Conservation (phyloP, 495 filamentous ascomycete species). For the Aspergillus hancockii region DNA sequence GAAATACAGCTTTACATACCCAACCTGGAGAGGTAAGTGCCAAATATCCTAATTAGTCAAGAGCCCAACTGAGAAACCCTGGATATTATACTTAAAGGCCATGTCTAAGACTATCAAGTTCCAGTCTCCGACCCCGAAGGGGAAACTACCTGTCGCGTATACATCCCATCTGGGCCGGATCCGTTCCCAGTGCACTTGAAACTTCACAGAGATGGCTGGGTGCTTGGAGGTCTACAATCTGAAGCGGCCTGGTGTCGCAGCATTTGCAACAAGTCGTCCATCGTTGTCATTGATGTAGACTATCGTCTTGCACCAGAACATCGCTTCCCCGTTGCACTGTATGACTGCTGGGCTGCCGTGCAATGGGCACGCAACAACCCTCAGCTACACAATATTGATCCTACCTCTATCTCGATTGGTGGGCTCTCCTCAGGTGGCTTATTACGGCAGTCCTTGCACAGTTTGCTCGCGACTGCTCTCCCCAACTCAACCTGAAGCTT, state of each 20-base stretch:
- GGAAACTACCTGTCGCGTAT: constrained; percentile 41
- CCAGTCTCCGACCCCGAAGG: constrained; percentile 36
- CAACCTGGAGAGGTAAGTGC: constrained; percentile 32
- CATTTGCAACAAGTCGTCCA: constrained; percentile 42
- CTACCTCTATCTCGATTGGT: constrained; percentile 48
- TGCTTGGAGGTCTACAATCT: constrained; percentile 40
- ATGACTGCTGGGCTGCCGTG: constrained; percentile 41
- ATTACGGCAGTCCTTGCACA: constrained; percentile 46
- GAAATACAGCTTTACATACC: constrained; percentile 34
- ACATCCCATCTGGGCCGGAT: constrained; percentile 30
- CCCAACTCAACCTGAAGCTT: constrained; percentile 27
- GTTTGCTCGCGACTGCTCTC: constrained; percentile 43
- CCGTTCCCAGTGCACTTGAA: constrained; percentile 48
- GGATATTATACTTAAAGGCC: constrained; percentile 10
- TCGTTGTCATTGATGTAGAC: constrained; percentile 44
- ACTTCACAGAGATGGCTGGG: constrained; percentile 50
- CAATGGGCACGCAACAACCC: constrained; percentile 38
- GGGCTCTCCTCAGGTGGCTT: constrained; percentile 48
- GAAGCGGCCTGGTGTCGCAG: constrained; percentile 42
- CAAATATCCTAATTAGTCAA: too few relatives aligned
- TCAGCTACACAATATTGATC: constrained; percentile 44
- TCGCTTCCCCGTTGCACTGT: constrained; percentile 31
- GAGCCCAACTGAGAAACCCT: too few relatives aligned
- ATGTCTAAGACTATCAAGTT: constrained; percentile 30
- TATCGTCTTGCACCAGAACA: constrained; percentile 36